phyloP scores from a whole-genome alignment of 495 filamentous ascomycete species.

The Penicillium turbatum region DNA sequence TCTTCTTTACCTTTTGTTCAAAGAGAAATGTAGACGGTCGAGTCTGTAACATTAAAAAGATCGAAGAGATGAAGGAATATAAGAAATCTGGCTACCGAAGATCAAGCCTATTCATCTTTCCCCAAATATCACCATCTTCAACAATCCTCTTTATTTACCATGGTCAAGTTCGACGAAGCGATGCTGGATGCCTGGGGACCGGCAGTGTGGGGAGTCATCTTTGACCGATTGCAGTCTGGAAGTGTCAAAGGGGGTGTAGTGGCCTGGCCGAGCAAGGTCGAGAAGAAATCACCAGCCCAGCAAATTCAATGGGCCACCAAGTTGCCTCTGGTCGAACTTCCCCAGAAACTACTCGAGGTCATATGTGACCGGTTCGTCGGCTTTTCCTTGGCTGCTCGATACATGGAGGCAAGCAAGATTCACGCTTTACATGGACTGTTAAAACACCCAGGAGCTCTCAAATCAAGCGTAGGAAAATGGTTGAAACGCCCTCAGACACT shows the following conservation, averaged over 20 bases:
- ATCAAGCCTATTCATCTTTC: not conserved
- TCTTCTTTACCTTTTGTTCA: not conserved
- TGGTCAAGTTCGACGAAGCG: not conserved
- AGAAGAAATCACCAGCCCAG: not conserved
- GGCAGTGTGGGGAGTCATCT: not conserved
- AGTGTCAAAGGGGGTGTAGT: not conserved
- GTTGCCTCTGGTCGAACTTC: not conserved
- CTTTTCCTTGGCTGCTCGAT: not conserved
- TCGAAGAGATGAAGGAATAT: no score
- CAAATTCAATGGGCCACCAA: not conserved
- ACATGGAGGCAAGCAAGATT: slow-evolving; percentile 2
- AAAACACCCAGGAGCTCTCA: not conserved
- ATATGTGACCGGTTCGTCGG: not conserved
- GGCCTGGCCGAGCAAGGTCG: not conserved
- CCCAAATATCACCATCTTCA: no score
- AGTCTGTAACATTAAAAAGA: no score
- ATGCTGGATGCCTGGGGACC: not conserved
- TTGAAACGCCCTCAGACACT: not conserved
- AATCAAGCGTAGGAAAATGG: not conserved
- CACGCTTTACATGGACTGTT: not conserved
- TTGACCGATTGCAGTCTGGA: not conserved
- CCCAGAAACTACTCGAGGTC: not conserved
- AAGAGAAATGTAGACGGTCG: no score
- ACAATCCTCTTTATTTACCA: not conserved
- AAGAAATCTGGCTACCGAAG: no score